Percentiles rank a stretch among this genome's conserved stretches.
Conservation (phyloP, 1,139 yeast genomes). For the Suhomyces wounanorum region DNA sequence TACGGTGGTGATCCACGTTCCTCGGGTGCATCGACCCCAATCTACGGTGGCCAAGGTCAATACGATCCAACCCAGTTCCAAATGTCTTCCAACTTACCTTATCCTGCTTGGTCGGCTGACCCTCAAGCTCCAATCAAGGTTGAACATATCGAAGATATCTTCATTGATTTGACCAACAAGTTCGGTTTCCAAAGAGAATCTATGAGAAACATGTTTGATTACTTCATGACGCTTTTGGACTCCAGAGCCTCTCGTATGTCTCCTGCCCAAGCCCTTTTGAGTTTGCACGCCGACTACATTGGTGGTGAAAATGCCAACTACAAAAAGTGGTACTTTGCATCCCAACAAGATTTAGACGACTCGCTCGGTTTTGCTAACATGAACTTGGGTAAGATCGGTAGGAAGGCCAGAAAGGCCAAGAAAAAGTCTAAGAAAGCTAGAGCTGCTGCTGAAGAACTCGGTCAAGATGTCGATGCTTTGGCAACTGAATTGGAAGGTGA, state of each 20-base stretch:
- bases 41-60: conserved; percentile 66
- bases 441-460: conserved; percentile 53
- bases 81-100: conserved; percentile 69
- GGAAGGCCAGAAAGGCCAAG: conserved; percentile 52
- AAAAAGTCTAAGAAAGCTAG: conserved; percentile 67
- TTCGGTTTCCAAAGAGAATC: conserved; percentile 98
- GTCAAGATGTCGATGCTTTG: conserved; percentile 52
- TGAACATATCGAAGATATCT: conserved; percentile 90
- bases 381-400: conserved; percentile 71
- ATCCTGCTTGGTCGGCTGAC: conserved; percentile 96
- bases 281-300: conserved; percentile 92
- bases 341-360: conserved; percentile 34
- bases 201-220: conserved; percentile 96
- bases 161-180: conserved; percentile 83
- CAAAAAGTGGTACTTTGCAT: conserved; percentile 32
- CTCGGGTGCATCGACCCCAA: conserved; percentile 95
- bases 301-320: conserved; percentile 35
- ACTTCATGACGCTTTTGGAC: conserved; percentile 89
- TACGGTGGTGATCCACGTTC: conserved; percentile 77
- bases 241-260: conserved; percentile 97
- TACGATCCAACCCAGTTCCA: conserved; percentile 70
- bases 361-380: conserved; percentile 52
- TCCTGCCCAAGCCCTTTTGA: conserved; percentile 88
- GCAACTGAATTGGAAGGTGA: conserved; percentile 87
- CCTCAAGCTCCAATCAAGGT: conserved; percentile 73